Evolutionary conservation across 2,329 filamentous ascomycete genomes (phyloP).

Genomic region (Cryphonectria carpinicola): DNA sequence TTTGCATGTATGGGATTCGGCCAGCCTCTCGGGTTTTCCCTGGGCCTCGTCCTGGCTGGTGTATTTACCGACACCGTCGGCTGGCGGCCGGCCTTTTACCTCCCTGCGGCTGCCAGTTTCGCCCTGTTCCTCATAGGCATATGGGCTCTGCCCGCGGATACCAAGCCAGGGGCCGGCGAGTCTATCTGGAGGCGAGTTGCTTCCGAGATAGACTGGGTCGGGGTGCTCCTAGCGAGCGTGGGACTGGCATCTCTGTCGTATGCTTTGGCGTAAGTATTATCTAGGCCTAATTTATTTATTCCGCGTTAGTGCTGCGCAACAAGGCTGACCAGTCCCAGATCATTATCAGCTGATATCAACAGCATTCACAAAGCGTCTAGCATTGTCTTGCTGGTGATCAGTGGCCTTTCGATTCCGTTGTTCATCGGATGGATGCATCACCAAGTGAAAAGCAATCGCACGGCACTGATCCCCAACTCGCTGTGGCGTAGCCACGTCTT

Average conservation of each 20-base stretch:
- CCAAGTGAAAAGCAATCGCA: conserved; percentile 48
- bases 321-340: conserved; percentile 28
- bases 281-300: background rate
- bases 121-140: conserved; percentile 41
- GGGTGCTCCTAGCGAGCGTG: conserved; percentile 50
- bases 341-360: conserved; percentile 43
- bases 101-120: conserved; percentile 42
- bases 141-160: conserved; percentile 42
- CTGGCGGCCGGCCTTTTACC: conserved; percentile 53
- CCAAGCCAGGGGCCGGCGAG: conserved; percentile 20
- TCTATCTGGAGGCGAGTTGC: conserved; percentile 33
- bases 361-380: conserved; percentile 48
- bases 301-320: background rate
- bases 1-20: conserved; percentile 51
- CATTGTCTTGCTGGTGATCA: conserved; percentile 49
- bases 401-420: conserved; percentile 45
- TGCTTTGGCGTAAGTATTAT: conserved; percentile 52
- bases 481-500: conserved; percentile 64
- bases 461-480: conserved; percentile 64
- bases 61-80: conserved; percentile 50
- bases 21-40: conserved; percentile 53
- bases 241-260: conserved; percentile 56
- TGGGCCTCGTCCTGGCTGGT: conserved; percentile 55
- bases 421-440: conserved; percentile 60
- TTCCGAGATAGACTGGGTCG: conserved; percentile 58